These are phyloP conservation scores for Boletus coccyginus DNA, from an alignment of 768 basidiomycete genomes.

Conservation along the genomic window DNA sequence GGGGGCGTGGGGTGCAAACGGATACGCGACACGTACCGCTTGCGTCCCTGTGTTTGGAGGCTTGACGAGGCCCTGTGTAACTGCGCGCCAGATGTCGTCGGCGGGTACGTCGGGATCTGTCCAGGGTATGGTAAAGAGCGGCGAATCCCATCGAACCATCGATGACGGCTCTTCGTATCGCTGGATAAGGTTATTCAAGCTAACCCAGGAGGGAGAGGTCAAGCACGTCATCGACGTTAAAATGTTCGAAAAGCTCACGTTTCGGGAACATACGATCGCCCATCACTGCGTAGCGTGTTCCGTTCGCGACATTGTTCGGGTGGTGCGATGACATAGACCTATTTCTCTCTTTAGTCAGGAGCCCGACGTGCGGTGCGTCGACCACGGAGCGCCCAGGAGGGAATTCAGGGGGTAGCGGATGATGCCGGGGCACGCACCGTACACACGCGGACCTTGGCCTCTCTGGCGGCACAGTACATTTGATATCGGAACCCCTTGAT, in stretches of 20 bases:
- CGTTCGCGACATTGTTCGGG: conserved; percentile 75
- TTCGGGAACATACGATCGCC: conserved; percentile 54
- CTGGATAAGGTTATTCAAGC: conserved; percentile 50
- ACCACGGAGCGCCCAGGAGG: too few relatives aligned
- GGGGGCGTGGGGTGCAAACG: too few relatives aligned
- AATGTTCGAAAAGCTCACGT: conserved; percentile 49
- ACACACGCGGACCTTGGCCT: conserved; percentile 79
- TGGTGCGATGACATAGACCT: conserved; percentile 76
- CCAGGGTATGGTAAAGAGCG: conserved; percentile 83
- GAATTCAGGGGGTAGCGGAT: too few relatives aligned
- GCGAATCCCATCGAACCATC: conserved; percentile 99
- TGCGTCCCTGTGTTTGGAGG: conserved; percentile 85
- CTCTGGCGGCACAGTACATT: conserved; percentile 93
- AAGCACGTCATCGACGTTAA: neutral
- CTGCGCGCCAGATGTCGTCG: conserved; percentile 74
- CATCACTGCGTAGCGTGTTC: conserved; percentile 56
- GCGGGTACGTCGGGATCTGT: conserved; percentile 64
- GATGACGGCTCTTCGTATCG: conserved; percentile 96
- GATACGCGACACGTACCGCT: conserved; percentile 42
- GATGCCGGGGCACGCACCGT: conserved; percentile 57
- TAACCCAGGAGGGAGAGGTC: neutral
- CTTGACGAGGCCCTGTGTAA: conserved; percentile 77
- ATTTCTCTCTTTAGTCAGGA: conserved; percentile 21
- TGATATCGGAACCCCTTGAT: conserved; percentile 99
- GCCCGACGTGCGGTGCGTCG: neutral